Conservation (phyloP, 352 stramenopile genomes). For the Pythium brachiatum region DNA sequence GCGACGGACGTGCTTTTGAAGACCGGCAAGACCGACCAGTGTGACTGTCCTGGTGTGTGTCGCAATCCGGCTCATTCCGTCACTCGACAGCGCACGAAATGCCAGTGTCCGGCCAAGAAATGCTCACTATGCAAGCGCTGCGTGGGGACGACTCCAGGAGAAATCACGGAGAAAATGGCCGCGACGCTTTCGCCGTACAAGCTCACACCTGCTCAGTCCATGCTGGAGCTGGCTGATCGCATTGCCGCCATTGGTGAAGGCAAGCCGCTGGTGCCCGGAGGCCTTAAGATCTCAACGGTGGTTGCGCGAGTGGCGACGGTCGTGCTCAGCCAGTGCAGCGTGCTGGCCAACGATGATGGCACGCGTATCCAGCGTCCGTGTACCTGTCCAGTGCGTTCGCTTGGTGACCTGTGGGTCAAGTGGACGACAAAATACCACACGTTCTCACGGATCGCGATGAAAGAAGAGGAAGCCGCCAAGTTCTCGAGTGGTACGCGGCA, state of each 20-base stretch:
- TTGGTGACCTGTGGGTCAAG: conserved; percentile 78
- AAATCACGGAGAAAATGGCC: conserved; percentile 68
- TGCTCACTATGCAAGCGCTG: conserved; percentile 76
- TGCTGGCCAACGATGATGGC: conserved; percentile 55
- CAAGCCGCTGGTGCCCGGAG: conserved; percentile 33
- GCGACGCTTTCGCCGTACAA: conserved; percentile 51
- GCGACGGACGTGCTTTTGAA: conserved; percentile 80
- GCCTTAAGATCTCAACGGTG: conserved; percentile 49
- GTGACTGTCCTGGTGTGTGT: conserved; percentile 69
- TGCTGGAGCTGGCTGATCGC: conserved; percentile 47
- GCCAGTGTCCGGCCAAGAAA: conserved; percentile 76
- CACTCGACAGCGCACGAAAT: conserved; percentile 67
- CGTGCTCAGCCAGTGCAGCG: conserved; percentile 68
- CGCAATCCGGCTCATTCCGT: conserved; percentile 60
- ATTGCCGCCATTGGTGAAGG: conserved; percentile 54
- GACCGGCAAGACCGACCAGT: conserved; percentile 62
- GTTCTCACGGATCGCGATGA: conserved; percentile 62
- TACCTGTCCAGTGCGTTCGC: conserved; percentile 63
- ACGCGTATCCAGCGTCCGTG: conserved; percentile 69
- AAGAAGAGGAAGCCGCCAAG: conserved; percentile 49
- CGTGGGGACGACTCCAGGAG: conserved; percentile 48
- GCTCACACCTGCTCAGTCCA: conserved; percentile 27
- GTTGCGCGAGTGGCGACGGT: conserved; percentile 61
- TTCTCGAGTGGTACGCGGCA: conserved; percentile 77
- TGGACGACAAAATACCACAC: conserved; percentile 80